phyloP scores from a whole-genome alignment of 2,329 filamentous ascomycete genomes.

The Aspergillus fumigatus region DNA sequence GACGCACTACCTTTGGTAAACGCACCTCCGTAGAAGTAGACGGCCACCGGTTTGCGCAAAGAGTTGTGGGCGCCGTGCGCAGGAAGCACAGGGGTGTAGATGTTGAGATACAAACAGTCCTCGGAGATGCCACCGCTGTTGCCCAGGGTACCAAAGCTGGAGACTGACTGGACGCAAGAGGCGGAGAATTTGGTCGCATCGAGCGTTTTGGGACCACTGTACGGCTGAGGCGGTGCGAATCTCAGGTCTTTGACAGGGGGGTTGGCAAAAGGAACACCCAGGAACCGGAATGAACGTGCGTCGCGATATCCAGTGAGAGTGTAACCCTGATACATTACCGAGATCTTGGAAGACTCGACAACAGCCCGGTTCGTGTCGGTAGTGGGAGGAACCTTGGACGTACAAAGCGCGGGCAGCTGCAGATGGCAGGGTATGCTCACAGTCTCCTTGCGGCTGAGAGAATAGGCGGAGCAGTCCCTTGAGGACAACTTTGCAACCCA shows the following conservation, averaged over 20 bases:
- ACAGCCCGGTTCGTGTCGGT: conserved; percentile 13
- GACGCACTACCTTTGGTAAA: conserved; percentile 26
- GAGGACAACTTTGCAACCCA: conserved; percentile 12
- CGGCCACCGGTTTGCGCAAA: conserved; percentile 18
- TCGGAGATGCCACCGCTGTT: conserved; percentile 22
- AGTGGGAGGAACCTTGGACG: conserved; percentile 17
- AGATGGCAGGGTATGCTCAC: conserved; percentile 10
- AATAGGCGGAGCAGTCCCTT: conserved; percentile 16
- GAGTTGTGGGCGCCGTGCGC: conserved; percentile 3
- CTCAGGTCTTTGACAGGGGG: conserved; percentile 42
- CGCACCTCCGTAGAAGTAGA: conserved; percentile 33
- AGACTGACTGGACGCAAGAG: conserved; percentile 20
- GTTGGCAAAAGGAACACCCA: conserved; percentile 46
- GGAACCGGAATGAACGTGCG: conserved; percentile 34
- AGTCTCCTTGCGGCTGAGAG: conserved; percentile 5
- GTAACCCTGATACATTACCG: conserved; percentile 12
- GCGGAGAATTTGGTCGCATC: conserved; percentile 24
- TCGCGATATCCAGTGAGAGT: conserved; percentile 24
- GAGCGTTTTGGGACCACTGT: conserved; percentile 22
- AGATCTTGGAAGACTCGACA: conserved; percentile 16
- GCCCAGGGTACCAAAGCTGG: conserved; percentile 8
- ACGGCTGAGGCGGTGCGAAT: conserved; percentile 36
- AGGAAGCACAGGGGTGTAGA: conserved; percentile 31
- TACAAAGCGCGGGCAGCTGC: conserved; percentile 18
- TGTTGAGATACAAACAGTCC: conserved; percentile 34